Evolutionary conservation across 1,284 basidiomycete species (phyloP).

Genomic region (Apiotrichum sp.): DNA sequence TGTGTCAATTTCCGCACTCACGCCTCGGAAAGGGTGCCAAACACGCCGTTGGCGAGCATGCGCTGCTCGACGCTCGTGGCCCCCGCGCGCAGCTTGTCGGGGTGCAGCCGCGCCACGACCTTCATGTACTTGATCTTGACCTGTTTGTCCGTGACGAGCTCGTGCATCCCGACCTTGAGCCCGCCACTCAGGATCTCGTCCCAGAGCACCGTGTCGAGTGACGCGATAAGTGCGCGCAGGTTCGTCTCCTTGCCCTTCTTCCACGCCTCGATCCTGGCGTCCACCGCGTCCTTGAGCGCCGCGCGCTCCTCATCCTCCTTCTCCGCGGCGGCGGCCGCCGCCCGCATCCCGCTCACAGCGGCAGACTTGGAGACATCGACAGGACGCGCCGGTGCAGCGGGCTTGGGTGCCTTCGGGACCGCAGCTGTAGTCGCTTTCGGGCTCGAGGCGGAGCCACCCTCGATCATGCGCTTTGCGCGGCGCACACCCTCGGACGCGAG

Average conservation of each 20-base stretch:
- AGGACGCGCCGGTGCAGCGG: slow-evolving; percentile 6
- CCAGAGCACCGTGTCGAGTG: slow-evolving; percentile 69
- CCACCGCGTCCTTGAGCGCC: slow-evolving; percentile 76
- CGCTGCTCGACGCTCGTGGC: slow-evolving; percentile 85
- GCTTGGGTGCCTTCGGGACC: slow-evolving; percentile 5
- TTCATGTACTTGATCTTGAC: slow-evolving; percentile 89
- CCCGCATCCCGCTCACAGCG: slow-evolving; percentile 62
- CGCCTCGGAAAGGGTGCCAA: slow-evolving; percentile 76
- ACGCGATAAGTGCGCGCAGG: slow-evolving; percentile 79
- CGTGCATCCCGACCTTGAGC: slow-evolving; percentile 75
- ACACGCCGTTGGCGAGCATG: slow-evolving; percentile 90
- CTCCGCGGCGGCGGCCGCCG: slow-evolving; percentile 59
- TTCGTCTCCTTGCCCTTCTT: slow-evolving; percentile 86
- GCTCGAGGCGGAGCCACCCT: slow-evolving; percentile 15
- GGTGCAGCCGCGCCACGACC: slow-evolving; percentile 87
- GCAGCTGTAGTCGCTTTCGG: slow-evolving; percentile 2
- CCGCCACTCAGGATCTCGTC: slow-evolving; percentile 57
- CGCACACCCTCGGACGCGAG: slow-evolving; percentile 64
- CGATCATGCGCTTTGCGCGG: slow-evolving; percentile 64
- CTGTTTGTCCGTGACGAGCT: slow-evolving; percentile 75
- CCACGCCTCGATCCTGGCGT: slow-evolving; percentile 70
- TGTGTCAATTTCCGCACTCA: slow-evolving; percentile 21
- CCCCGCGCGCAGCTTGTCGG: slow-evolving; percentile 78
- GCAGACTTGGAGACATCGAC: slow-evolving; percentile 47
- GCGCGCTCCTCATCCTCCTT: slow-evolving; percentile 68